Conservation (phyloP, 169 alveolate species). For the Eimeria maxima region DNA sequence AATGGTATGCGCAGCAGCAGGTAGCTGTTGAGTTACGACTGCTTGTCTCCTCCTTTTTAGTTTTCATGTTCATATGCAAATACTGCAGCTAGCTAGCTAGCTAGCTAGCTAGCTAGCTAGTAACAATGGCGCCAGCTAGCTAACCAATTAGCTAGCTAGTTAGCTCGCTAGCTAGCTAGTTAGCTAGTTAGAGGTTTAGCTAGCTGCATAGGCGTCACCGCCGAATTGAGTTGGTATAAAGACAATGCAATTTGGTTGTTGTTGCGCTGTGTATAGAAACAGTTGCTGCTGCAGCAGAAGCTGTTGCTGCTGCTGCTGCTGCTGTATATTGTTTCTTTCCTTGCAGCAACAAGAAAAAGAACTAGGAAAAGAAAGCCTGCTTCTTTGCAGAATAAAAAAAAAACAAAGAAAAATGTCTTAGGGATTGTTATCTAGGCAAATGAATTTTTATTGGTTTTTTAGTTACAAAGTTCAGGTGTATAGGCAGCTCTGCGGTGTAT, state of each 20-base stretch:
- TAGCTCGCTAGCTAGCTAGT: neutral
- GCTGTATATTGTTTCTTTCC: neutral
- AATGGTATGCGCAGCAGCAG: too few relatives aligned
- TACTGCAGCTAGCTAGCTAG: neutral
- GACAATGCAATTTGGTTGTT: neutral
- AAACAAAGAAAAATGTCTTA: neutral
- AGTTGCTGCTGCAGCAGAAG: slow-evolving; percentile 26
- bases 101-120: neutral
- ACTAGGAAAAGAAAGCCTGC: neutral
- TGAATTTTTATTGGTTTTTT: neutral
- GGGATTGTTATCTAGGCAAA: neutral
- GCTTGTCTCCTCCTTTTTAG: neutral
- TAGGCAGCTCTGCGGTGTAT: neutral
- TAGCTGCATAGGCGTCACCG: neutral
- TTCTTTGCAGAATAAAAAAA: neutral
- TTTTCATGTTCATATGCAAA: neutral
- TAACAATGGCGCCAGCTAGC: neutral
- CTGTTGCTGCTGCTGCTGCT: neutral
- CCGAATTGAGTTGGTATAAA: neutral
- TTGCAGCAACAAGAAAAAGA: neutral
- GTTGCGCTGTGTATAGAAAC: neutral
- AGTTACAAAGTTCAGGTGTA: neutral
- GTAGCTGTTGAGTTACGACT: too few relatives aligned
- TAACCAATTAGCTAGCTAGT: neutral
- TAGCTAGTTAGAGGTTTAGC: slow-evolving; percentile 1